A percentile compares a stretch with the other conserved stretches of the same genome.
Conservation (phyloP, 352 stramenopile genomes). For the Globisporangium okanoganense region DNA sequence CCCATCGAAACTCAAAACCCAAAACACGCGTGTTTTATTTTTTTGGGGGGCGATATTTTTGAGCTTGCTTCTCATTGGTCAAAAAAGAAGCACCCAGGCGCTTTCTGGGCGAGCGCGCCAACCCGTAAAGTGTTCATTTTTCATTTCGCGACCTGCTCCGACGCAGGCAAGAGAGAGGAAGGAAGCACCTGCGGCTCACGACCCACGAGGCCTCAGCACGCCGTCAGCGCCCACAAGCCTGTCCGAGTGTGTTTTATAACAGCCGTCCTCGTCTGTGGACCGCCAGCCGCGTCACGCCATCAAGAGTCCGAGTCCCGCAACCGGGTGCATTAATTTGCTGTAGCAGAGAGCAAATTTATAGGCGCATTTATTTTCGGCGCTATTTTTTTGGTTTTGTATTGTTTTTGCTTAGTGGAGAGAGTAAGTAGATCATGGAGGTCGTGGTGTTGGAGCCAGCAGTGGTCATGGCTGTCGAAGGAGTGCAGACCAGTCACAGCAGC, state of each 20-base stretch:
- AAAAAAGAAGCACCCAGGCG: background rate
- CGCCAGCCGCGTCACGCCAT: background rate
- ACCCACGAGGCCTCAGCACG: background rate
- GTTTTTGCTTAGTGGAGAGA: no score
- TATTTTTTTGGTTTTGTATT: no score
- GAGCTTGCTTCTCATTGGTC: background rate
- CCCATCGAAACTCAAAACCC: background rate
- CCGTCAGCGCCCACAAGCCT: background rate
- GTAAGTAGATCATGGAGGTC: no score
- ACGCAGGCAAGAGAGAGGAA: background rate
- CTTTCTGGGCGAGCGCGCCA: background rate
- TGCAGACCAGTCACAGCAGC: background rate
- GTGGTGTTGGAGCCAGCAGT: no score
- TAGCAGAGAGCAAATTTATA: no score
- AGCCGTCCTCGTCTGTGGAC: background rate
- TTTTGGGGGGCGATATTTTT: background rate
- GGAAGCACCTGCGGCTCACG: no score
- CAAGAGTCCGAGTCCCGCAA: no score
- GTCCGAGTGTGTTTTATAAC: background rate
- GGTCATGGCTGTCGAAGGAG: background rate
- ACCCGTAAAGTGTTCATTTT: background rate
- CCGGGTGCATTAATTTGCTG: no score
- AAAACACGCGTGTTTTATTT: background rate
- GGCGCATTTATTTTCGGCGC: no score
- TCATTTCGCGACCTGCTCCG: constrained; percentile 2